phyloP scores from a whole-genome alignment of 2,329 filamentous ascomycete species.

The Metarhizium sp. region DNA sequence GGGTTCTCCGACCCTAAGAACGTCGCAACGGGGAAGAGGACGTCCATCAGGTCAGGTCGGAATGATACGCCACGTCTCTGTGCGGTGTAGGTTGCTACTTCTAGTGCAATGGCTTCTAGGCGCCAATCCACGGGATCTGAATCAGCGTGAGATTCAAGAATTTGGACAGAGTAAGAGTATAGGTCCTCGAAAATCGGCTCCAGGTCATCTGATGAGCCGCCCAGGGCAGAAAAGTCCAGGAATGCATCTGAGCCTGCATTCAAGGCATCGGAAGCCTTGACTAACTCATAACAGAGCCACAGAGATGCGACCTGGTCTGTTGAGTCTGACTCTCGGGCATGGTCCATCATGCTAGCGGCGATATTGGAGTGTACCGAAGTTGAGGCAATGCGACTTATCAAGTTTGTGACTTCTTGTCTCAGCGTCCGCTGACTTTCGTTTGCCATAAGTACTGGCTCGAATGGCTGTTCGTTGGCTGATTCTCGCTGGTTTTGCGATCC shows the following conservation, averaged over 20 bases:
- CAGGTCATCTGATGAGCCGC: conserved; percentile 27
- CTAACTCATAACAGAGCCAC: conserved; percentile 69
- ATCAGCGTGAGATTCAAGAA: conserved; percentile 47
- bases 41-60: conserved; percentile 77
- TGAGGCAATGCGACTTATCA: conserved; percentile 47
- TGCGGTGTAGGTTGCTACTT: conserved; percentile 70
- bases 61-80: conserved; percentile 58
- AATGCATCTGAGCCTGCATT: conserved; percentile 55
- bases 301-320: conserved; percentile 58
- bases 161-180: conserved; percentile 57
- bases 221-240: conserved; percentile 41
- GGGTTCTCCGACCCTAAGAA: conserved; percentile 64
- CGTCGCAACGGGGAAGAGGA: conserved; percentile 86
- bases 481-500: conserved; percentile 10
- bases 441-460: conserved; percentile 52
- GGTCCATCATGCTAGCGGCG: conserved; percentile 55
- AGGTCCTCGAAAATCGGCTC: conserved; percentile 51
- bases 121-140: conserved; percentile 54
- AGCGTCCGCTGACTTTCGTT: conserved; percentile 59
- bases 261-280: conserved; percentile 46
- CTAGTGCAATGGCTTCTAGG: conserved; percentile 68
- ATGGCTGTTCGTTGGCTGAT: conserved; percentile 23
- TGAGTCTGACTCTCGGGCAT: conserved; percentile 47
- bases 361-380: conserved; percentile 52
- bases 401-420: conserved; percentile 43